Percentiles rank a stretch among this genome's conserved stretches.
Evolutionary conservation across 257 asterid species (phyloP).

Genomic region (Leptodermis oblonga): DNA sequence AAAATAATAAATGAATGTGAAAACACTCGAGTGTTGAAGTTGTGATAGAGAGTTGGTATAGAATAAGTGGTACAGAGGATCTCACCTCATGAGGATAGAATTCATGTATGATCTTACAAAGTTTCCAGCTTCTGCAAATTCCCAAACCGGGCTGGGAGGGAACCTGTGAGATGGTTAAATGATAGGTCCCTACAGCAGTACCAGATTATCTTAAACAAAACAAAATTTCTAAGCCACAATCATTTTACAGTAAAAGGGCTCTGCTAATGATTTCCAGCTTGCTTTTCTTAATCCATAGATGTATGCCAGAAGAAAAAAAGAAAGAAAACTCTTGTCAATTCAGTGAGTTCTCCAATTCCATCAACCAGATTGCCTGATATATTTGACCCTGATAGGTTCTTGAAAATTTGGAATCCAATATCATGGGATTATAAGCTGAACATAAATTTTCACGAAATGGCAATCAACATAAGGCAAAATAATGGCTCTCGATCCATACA

Average conservation of each 20-base stretch:
- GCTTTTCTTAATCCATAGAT: too few species aligned
- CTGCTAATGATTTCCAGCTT: slow-evolving; percentile 53
- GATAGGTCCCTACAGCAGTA: slow-evolving; percentile 62
- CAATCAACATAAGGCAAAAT: background rate
- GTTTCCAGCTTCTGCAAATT: slow-evolving; percentile 65
- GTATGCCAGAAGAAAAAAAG: background rate
- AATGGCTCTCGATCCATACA: slow-evolving; percentile 34
- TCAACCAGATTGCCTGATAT: slow-evolving; percentile 59
- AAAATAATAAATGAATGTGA: too few species aligned
- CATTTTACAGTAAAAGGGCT: slow-evolving; percentile 34
- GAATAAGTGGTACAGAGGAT: too few species aligned
- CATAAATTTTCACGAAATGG: slow-evolving; percentile 14
- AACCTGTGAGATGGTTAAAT: slow-evolving; percentile 67
- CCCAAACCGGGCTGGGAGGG: slow-evolving; percentile 67
- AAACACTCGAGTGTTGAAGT: too few species aligned
- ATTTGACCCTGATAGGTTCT: slow-evolving; percentile 70
- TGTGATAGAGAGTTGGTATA: too few species aligned
- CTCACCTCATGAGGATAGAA: too few species aligned
- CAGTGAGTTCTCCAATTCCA: slow-evolving; percentile 68
- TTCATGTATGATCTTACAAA: slow-evolving; percentile 44
- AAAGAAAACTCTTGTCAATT: slow-evolving; percentile 45
- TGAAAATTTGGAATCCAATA: slow-evolving; percentile 21
- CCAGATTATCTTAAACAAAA: background rate
- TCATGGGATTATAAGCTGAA: too few species aligned
- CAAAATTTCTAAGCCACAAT: background rate